Evolutionary conservation across 305 asterid species (phyloP).

Genomic region (Salvia sclarea): DNA sequence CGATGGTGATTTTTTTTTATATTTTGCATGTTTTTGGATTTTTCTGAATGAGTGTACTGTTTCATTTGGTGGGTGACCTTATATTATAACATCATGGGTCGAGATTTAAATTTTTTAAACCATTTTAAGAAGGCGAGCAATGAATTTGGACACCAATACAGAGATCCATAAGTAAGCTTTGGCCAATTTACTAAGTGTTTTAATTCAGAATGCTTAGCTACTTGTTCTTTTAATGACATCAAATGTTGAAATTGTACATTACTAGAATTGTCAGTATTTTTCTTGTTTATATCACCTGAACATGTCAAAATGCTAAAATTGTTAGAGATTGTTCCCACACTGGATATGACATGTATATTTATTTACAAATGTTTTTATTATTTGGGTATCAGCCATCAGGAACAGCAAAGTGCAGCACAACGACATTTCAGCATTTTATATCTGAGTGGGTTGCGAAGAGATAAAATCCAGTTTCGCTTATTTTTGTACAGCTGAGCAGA

Average conservation of each 20-base stretch:
- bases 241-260: conserved; percentile 5
- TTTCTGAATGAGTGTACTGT: not conserved
- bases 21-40: conserved; percentile 4
- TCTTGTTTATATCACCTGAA: conserved; percentile 11
- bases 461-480: not conserved
- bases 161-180: conserved; percentile 10
- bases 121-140: conserved; percentile 3
- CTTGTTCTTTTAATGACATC: conserved; percentile 1
- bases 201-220: conserved; percentile 7
- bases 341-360: conserved; percentile 23
- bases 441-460: conserved; percentile 15
- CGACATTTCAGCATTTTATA: conserved; percentile 18
- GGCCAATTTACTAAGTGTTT: not conserved
- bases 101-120: conserved; percentile 8
- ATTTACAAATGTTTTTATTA: conserved; percentile 16
- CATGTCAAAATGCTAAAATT: conserved; percentile 24
- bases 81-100: not conserved
- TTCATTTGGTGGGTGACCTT: conserved; percentile 27
- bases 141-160: conserved; percentile 8
- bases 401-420: conserved; percentile 11
- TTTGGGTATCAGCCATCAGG: conserved; percentile 45
- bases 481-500: conserved; percentile 18
- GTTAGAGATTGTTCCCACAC: not conserved
- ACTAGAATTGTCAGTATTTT: conserved; percentile 1
- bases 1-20: conserved; percentile 17